Conservation (phyloP, 257 asterid species). For the Plantago major region DNA sequence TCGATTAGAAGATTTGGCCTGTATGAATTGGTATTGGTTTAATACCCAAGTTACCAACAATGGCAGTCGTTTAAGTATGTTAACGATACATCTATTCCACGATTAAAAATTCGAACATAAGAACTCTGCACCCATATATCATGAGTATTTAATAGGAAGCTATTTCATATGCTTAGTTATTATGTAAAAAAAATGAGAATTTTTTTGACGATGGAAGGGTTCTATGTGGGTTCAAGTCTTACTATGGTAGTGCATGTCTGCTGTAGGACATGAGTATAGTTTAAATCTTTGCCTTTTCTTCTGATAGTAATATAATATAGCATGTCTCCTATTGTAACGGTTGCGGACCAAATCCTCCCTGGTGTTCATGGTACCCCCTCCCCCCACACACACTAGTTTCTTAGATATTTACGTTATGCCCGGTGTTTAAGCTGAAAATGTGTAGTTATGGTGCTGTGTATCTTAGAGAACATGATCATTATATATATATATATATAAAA, state of each 20-base stretch:
- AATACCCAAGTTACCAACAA: no score
- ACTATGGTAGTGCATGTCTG: background rate
- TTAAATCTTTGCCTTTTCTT: background rate
- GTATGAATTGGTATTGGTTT: no score
- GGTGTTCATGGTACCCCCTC: background rate
- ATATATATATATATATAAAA: conserved; percentile 5
- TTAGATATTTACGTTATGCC: no score
- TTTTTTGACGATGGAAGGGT: background rate
- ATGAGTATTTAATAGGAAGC: no score
- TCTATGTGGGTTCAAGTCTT: conserved; percentile 8
- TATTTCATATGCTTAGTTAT: conserved; percentile 7
- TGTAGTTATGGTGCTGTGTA: background rate
- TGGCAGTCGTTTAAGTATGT: no score
- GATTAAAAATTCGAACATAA: no score
- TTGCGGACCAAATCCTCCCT: background rate
- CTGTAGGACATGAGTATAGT: background rate
- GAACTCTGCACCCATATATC: no score
- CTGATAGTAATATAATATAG: background rate
- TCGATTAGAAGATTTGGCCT: no score
- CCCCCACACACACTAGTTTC: no score
- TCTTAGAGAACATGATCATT: conserved; percentile 11
- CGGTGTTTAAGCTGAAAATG: background rate
- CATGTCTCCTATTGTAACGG: background rate
- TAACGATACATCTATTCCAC: no score
- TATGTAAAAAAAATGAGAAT: background rate